These are phyloP conservation scores for Coemansia sp. DNA, from an alignment of 192 early-diverging fungal species.

Conservation along the genomic window DNA sequence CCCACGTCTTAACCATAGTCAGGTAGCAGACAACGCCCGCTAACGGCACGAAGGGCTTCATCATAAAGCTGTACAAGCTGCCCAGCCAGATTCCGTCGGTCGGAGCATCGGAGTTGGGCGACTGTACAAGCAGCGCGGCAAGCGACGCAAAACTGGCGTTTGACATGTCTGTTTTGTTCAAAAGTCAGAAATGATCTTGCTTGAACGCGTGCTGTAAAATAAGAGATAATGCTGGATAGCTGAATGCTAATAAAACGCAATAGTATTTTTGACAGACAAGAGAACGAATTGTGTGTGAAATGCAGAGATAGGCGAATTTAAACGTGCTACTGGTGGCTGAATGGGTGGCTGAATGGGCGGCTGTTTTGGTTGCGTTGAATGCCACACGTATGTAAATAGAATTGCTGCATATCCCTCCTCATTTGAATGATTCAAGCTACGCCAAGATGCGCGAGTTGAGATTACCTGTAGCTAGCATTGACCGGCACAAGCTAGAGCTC, in stretches of 20 bases:
- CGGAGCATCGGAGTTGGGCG: slow-evolving; percentile 12
- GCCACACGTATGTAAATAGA: neutral
- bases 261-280: neutral
- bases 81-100: slow-evolving; percentile 60
- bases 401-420: too few species aligned
- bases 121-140: neutral
- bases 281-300: neutral
- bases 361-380: neutral
- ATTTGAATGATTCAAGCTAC: neutral
- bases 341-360: neutral
- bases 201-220: neutral
- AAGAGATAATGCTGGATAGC: neutral
- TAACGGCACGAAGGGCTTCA: slow-evolving; percentile 65
- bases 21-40: slow-evolving; percentile 41
- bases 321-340: neutral
- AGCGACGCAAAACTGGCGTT: neutral
- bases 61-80: slow-evolving; percentile 62
- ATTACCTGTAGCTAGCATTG: too few species aligned
- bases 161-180: neutral
- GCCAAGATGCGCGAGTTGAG: too few species aligned
- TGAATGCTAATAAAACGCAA: neutral
- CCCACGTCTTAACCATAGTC: slow-evolving; percentile 21
- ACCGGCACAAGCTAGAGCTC: too few species aligned
- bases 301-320: neutral
- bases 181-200: neutral